These are phyloP conservation scores for Litsea cubeba DNA, from an alignment of 164 flowering plant species.

Conservation along the genomic window DNA sequence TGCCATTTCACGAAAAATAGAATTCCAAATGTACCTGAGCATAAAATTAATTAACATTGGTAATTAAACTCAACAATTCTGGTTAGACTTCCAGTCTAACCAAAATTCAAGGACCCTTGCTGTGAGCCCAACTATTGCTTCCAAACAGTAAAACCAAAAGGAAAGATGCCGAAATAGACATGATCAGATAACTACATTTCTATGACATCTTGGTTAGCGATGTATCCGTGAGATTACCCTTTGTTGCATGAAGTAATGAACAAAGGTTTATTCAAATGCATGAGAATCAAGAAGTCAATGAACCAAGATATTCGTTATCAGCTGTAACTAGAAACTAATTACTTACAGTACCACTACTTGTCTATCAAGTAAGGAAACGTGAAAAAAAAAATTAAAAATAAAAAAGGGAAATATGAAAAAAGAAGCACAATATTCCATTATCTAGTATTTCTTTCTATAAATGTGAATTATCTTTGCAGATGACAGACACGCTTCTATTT, in stretches of 20 bases:
- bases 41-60: not conserved
- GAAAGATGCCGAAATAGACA: not conserved
- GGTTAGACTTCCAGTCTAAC: not conserved
- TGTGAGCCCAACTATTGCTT: not conserved
- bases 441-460: too few relatives aligned
- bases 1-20: conserved; percentile 28
- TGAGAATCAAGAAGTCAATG: too few relatives aligned
- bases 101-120: not conserved
- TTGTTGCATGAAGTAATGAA: not conserved
- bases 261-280: too few relatives aligned
- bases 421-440: too few relatives aligned
- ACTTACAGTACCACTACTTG: too few relatives aligned
- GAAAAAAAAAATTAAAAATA: too few relatives aligned
- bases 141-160: not conserved
- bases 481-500: too few relatives aligned
- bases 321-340: too few relatives aligned
- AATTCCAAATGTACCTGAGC: conserved; percentile 22
- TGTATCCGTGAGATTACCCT: not conserved
- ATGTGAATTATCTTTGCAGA: too few relatives aligned
- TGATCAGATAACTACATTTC: not conserved
- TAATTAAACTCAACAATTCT: not conserved
- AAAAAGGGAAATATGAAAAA: too few relatives aligned
- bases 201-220: not conserved
- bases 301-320: too few relatives aligned
- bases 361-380: too few relatives aligned